A percentile compares a stretch with the other conserved stretches of the same genome.
Evolutionary conservation across 2,329 filamentous ascomycete genomes (phyloP).

Genomic region (Bertia moriformis): DNA sequence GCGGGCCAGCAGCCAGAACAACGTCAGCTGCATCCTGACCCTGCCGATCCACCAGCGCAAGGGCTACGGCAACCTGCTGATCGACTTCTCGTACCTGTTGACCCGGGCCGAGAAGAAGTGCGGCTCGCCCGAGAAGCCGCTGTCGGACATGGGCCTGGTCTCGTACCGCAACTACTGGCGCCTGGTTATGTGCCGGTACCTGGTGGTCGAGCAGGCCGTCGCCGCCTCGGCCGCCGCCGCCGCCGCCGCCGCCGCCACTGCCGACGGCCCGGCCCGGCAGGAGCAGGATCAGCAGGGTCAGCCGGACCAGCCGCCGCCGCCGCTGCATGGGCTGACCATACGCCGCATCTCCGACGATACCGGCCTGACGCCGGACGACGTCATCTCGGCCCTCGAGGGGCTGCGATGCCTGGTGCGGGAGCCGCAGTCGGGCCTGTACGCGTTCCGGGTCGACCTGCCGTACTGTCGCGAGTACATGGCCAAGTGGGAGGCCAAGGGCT

Average conservation of each 20-base stretch:
- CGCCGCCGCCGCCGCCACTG: too few relatives aligned
- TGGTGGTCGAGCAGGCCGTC: too few relatives aligned
- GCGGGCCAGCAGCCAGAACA: constrained; percentile 82
- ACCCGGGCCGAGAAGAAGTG: constrained; percentile 87
- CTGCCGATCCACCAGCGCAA: constrained; percentile 93
- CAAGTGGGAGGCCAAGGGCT: constrained; percentile 79
- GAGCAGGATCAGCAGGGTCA: constrained; percentile 40
- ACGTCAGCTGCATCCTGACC: constrained; percentile 92
- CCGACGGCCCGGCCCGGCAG: constrained; percentile 19
- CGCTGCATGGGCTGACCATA: too few relatives aligned
- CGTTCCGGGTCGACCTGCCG: constrained; percentile 69
- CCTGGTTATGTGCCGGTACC: constrained; percentile 62
- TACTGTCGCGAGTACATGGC: constrained; percentile 79
- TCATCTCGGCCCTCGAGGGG: constrained; percentile 83
- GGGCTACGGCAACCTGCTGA: constrained; percentile 88
- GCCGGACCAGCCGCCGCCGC: too few relatives aligned
- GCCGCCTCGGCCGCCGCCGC: too few relatives aligned
- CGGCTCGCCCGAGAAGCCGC: constrained; percentile 87
- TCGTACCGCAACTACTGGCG: constrained; percentile 98
- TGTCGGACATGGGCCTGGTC: constrained; percentile 94
- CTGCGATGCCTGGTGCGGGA: constrained; percentile 80
- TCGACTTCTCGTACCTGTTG: constrained; percentile 94
- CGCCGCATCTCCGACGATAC: constrained; percentile 78
- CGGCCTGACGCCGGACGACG: constrained; percentile 90
- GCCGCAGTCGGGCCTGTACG: constrained; percentile 76